Evolutionary conservation across 495 filamentous ascomycete species (phyloP), one percentile per base, ranked within the genome.

Genomic region (Penicillium simplicissimum): DNA sequence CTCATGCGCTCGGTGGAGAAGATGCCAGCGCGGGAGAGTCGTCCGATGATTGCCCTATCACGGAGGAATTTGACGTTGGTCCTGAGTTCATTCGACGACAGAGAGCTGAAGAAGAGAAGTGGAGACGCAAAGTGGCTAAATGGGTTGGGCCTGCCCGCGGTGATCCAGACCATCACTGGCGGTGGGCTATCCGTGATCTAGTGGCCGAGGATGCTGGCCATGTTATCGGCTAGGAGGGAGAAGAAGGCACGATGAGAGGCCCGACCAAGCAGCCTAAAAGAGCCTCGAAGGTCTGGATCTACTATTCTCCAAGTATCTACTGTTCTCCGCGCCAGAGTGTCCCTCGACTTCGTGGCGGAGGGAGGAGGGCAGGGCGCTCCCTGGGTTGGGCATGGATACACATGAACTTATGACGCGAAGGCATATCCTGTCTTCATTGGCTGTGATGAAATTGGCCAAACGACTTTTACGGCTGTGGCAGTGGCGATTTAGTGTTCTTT

Each of bases 61-160:
- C 91, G 13, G 95, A 98, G 74, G 95, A 98, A 72, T 98, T 98
- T 70, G 95, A 98, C 72, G 90, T 98, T 49, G 95, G 95, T 1
- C 96, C 96, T 6, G 91, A 93, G 74, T 98, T 97, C 70, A 88
- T 98, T 52, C 84, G 87, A 63, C 83, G 92, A 40, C 94, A 97
- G 73, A 77, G 90, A 57, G 92, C 92, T 60, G 95, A 98, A 74
- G 95, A 98, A 76, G 88, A 90, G 54, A 83, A 90, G 64, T 98
- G 95, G 96, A 82, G 88, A 64, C 84, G 86, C 71, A 92, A 91
- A 72, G 90, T 92, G 48, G 86, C 87, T 61, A 86, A 83, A 52
- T 98, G 96, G 95, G 79, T 76, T 69, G 79, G 56, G 55, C 77
- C 63, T 76, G 79, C 77, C 61, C 76, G 76, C 49, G 73, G 75